These are phyloP conservation scores for Glycine soja DNA, from an alignment of 306 rosid species.

Conservation along the genomic window DNA sequence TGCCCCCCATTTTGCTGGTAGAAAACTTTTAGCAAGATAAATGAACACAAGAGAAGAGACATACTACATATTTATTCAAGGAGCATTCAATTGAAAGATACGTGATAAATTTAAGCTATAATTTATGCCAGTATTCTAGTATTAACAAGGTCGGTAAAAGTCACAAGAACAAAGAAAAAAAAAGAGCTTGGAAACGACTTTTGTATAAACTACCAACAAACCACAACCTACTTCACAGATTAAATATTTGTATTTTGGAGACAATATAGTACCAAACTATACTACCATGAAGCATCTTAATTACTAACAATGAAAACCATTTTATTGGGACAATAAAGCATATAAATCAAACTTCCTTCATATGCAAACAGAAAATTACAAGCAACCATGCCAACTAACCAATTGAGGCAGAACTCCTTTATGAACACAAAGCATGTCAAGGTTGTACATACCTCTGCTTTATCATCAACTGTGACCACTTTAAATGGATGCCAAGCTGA, in stretches of 20 bases:
- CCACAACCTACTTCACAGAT: not conserved
- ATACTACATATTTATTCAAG: not conserved
- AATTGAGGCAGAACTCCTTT: no score
- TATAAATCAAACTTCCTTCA: no score
- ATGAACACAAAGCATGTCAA: no score
- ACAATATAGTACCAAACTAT: slow-evolving; percentile 17
- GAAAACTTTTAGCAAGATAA: not conserved
- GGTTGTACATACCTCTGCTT: no score
- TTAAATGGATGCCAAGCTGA: no score
- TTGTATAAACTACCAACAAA: no score
- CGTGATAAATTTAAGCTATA: not conserved
- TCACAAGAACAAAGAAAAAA: not conserved
- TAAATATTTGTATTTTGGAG: slow-evolving; percentile 16
- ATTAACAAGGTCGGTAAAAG: slow-evolving; percentile 6
- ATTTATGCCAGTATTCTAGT: slow-evolving; percentile 19
- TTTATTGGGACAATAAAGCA: no score
- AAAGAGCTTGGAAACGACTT: slow-evolving; percentile 15
- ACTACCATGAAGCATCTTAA: not conserved
- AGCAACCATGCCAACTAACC: no score
- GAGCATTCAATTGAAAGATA: slow-evolving; percentile 2
- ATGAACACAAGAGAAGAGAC: not conserved
- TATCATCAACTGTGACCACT: no score
- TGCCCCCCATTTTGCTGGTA: not conserved
- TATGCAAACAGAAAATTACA: no score
- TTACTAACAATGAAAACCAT: no score